phyloP scores from a whole-genome alignment of 306 rosid species.

The Astragalus membranaceus region DNA sequence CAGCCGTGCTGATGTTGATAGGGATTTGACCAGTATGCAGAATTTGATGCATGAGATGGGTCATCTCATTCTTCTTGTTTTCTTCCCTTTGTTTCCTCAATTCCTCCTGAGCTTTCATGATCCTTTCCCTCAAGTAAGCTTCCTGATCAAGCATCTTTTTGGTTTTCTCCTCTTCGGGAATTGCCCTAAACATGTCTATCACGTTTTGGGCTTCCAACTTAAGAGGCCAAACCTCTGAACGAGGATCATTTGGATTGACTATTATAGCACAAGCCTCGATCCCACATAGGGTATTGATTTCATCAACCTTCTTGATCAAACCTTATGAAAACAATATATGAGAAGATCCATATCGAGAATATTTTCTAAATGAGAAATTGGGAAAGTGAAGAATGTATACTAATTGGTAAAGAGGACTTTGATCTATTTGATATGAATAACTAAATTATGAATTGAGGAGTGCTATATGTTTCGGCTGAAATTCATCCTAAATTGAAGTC shows the following conservation, averaged over 20 bases:
- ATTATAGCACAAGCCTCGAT: slow-evolving; percentile 26
- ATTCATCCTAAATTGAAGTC: no score
- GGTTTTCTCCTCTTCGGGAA: neutral
- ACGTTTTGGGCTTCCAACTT: neutral
- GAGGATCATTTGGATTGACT: neutral
- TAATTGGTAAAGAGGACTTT: no score
- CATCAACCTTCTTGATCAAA: neutral
- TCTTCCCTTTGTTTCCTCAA: neutral
- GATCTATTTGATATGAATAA: no score
- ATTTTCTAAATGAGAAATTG: no score
- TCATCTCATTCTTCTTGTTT: slow-evolving; percentile 1
- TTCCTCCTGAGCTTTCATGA: slow-evolving; percentile 3
- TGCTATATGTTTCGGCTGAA: no score
- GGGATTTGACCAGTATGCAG: neutral
- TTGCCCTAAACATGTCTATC: neutral
- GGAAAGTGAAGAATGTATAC: neutral
- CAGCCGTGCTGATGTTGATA: neutral
- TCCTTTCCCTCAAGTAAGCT: slow-evolving; percentile 7
- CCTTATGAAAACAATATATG: neutral
- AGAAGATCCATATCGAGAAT: neutral
- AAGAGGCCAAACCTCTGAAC: slow-evolving; percentile 36
- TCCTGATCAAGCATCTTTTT: slow-evolving; percentile 27
- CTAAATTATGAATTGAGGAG: neutral
- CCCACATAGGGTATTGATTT: slow-evolving; percentile 13
- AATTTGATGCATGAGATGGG: neutral